Conservation (phyloP, 1,284 basidiomycete species). For the Ustilago lituana region DNA sequence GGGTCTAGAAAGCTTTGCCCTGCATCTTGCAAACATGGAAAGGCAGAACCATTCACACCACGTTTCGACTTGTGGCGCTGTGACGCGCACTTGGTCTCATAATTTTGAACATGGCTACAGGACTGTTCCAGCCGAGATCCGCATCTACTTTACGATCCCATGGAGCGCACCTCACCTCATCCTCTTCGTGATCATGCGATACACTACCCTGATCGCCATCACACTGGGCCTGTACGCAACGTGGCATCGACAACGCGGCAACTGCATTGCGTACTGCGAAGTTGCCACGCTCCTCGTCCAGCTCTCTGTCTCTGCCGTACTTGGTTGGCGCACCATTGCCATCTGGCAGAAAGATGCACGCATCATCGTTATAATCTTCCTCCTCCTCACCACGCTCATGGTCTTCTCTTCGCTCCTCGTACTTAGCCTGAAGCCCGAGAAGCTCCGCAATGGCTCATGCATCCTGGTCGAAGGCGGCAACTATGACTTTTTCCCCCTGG, state of each 20-base stretch:
- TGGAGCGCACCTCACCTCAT: constrained; percentile 41
- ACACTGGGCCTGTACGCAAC: constrained; percentile 37
- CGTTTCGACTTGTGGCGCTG: no score
- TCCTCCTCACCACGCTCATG: constrained; percentile 40
- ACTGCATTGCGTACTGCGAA: constrained; percentile 43
- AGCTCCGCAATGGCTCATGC: constrained; percentile 32
- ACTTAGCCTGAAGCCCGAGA: constrained; percentile 33
- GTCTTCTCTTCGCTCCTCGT: constrained; percentile 42
- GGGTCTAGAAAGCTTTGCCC: no score
- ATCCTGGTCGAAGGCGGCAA: constrained; percentile 26
- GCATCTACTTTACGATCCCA: constrained; percentile 22
- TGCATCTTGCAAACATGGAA: no score
- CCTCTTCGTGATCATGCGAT: constrained; percentile 51
- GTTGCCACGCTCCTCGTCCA: constrained; percentile 48
- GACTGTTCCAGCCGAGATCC: constrained; percentile 33
- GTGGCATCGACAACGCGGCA: constrained; percentile 18
- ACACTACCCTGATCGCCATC: constrained; percentile 41
- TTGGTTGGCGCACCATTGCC: constrained; percentile 57
- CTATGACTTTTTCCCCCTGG: constrained; percentile 31
- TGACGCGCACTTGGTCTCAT: no score
- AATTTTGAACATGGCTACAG: no score
- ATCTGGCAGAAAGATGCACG: constrained; percentile 55
- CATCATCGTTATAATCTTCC: constrained; percentile 39
- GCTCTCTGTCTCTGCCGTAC: constrained; percentile 40
- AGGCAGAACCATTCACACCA: no score